phyloP scores from a whole-genome alignment of 108 stramenopile genomes.

The Pseudonitzschia multiseries region DNA sequence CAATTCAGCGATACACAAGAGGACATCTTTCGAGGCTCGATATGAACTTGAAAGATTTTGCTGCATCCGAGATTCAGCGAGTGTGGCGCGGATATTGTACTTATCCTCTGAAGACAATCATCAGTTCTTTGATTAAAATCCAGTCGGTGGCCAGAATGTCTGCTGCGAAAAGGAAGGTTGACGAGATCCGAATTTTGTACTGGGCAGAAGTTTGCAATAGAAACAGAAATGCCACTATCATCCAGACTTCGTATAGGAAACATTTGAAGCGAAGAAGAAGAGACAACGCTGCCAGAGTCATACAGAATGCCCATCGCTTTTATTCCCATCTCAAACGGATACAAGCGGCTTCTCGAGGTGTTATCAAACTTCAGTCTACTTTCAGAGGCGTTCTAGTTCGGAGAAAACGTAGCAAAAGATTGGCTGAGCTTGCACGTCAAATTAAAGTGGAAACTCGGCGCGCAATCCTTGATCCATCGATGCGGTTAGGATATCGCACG shows the following conservation, averaged over 20 bases:
- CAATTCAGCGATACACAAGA: slow-evolving; percentile 44
- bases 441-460: slow-evolving; percentile 37
- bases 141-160: slow-evolving; percentile 41
- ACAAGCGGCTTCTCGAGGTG: slow-evolving; percentile 12
- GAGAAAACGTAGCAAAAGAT: slow-evolving; percentile 22
- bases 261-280: slow-evolving; percentile 13
- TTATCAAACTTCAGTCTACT: slow-evolving; percentile 29
- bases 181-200: background rate
- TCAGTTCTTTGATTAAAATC: slow-evolving; percentile 45
- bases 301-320: slow-evolving; percentile 26
- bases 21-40: slow-evolving; percentile 36
- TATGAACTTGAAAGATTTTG: slow-evolving; percentile 37
- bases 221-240: slow-evolving; percentile 24
- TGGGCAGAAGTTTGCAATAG: slow-evolving; percentile 26
- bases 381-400: slow-evolving; percentile 27
- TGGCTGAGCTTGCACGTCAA: slow-evolving; percentile 18
- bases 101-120: slow-evolving; percentile 13
- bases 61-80: slow-evolving; percentile 70
- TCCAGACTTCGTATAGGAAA: slow-evolving; percentile 25
- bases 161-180: slow-evolving; percentile 1
- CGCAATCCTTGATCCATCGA: slow-evolving; percentile 38
- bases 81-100: slow-evolving; percentile 62
- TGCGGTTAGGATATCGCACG: slow-evolving; percentile 39
- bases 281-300: slow-evolving; percentile 12
- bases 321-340: slow-evolving; percentile 19